Base-by-base conservation (phyloP, 371 early-diverging fungal species). In the Ecytonucleospora hepatopenaei region DNA sequence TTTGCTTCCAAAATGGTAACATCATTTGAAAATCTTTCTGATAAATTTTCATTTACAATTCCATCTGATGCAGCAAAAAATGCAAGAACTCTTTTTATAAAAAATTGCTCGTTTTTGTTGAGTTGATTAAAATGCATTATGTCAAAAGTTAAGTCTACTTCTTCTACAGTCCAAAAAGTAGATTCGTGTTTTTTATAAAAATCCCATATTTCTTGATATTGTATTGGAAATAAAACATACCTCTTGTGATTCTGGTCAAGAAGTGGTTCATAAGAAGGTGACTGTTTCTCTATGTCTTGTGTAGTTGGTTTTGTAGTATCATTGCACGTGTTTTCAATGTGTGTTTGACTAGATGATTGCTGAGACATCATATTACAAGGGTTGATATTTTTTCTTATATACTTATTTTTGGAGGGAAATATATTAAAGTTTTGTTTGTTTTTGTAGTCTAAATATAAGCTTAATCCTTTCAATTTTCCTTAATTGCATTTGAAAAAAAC, bases 51-150 rank as follows among this genome's bases (percentile, higher is more conserved):
- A 79, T 94, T 94, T 59, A 97, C 98, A 71, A 97, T 95, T 65
- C 96, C 97, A 82, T 97, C 98, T 5, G 90, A 89, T 34, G 94
- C 92, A n/a, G 96, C 95, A 83, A 97, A 97, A 85, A 97, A 97
- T 23, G 98, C 98, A 30, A 97, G 83, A 19, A 97, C 88, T 74
- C 90, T 87, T 30, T 90, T 88, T 74, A 97, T 87, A 78, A 97
- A 97, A 83, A 84, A 88, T 33, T 88, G 86, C 80, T 97, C 98
- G 73, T 92, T 88, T 56, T 86, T 86, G 67, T 77, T 88, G 59
- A 97, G 85, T 24, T 55, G 62, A 69, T 90, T 90, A 94, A 94
- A 97, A 80, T 96, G 90, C 64, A 80, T 68, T 72, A 83, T 83
- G 81, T 97, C 98, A 78, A 89, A 90, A 67, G 88, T 86, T 34